Evolutionary conservation across 2,329 filamentous ascomycete genomes (phyloP), one percentile per base, ranked within the genome.

Genomic region (Berkeleyomyces basicola): DNA sequence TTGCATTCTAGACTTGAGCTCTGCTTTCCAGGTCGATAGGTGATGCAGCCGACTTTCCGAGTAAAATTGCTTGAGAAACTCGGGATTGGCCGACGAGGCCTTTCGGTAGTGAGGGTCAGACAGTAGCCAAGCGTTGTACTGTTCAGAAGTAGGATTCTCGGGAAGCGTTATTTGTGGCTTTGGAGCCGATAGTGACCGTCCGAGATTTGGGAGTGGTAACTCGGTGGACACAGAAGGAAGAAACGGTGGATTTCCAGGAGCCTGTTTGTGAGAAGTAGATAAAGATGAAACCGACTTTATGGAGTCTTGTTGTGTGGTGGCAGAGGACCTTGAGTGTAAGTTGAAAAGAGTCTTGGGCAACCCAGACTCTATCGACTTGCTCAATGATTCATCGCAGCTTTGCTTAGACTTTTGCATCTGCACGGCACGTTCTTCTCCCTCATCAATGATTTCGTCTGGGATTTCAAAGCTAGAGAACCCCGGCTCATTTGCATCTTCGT

Each of bases 1-100:
- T 72, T 96, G 92, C 70, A 99, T 84, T 68, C 87, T 85, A 0
- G 90, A 85, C 72, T 97, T 99, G 3, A 99, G 75, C 65, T 95
- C 88, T 1, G 92, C 88, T 76, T 97, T 99, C 95, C 93, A 97
- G 0, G 89, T 90, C 0, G 92, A 96, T 0, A 99, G 76, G 70
- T 99, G 93, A 72, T 99, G 95, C 23, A 99, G 78, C 33, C 93
- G 86, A 65, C 92, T 97, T 73, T 97, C 91, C 3, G 90, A 87
- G 70, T 97, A 99, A 70, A 89, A 99, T 66, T 97, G 91, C 66
- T 92, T 87, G 1, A 99, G 77, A 65, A 99, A 99, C 43, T 93
- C 85, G 0, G 95, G 93, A 67, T 99, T 95, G 7, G 90, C 88
- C 1, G 90, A 90, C 1, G 91, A 95, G 0, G 90, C 90, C 69